A percentile compares a stretch with the other conserved stretches of the same genome.
Conservation (phyloP, 192 early-diverging fungal species). For the Geosiphon pyriformis region DNA sequence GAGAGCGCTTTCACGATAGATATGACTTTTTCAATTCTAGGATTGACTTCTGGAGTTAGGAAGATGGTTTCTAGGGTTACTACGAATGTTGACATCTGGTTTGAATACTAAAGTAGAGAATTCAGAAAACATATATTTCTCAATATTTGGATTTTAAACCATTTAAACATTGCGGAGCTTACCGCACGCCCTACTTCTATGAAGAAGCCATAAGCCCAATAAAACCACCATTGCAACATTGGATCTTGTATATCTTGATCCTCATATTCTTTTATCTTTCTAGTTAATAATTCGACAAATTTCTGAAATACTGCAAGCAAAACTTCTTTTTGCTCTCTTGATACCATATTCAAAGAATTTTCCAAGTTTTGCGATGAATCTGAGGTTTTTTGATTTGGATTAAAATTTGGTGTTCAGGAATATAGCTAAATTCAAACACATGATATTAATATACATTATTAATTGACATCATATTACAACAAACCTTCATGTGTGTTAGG, state of each 20-base stretch:
- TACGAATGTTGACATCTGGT: slow-evolving; percentile 46
- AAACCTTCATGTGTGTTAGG: slow-evolving; percentile 36
- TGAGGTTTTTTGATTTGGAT: slow-evolving; percentile 28
- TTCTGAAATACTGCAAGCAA: slow-evolving; percentile 68
- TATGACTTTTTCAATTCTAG: slow-evolving; percentile 33
- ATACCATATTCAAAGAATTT: slow-evolving; percentile 59
- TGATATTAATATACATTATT: slow-evolving; percentile 3
- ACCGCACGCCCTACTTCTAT: slow-evolving; percentile 60
- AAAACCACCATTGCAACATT: slow-evolving; percentile 36
- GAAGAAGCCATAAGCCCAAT: slow-evolving; percentile 62
- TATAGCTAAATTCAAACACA: neutral
- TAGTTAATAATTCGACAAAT: slow-evolving; percentile 48
- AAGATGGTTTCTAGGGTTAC: slow-evolving; percentile 57
- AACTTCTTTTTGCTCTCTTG: slow-evolving; percentile 77
- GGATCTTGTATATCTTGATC: slow-evolving; percentile 23
- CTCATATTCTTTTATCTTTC: slow-evolving; percentile 29
- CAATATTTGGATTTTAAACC: neutral
- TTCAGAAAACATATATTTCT: neutral
- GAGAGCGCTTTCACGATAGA: slow-evolving; percentile 25
- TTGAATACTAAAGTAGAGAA: slow-evolving; percentile 45
- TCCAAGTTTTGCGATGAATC: slow-evolving; percentile 39
- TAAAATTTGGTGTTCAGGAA: neutral
- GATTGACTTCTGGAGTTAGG: slow-evolving; percentile 44
- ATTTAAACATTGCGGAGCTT: slow-evolving; percentile 32
- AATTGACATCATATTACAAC: slow-evolving; percentile 5